Evolutionary conservation across 163 green algal genomes (phyloP).

Genomic region (Chlamydomonas reinhardtii): DNA sequence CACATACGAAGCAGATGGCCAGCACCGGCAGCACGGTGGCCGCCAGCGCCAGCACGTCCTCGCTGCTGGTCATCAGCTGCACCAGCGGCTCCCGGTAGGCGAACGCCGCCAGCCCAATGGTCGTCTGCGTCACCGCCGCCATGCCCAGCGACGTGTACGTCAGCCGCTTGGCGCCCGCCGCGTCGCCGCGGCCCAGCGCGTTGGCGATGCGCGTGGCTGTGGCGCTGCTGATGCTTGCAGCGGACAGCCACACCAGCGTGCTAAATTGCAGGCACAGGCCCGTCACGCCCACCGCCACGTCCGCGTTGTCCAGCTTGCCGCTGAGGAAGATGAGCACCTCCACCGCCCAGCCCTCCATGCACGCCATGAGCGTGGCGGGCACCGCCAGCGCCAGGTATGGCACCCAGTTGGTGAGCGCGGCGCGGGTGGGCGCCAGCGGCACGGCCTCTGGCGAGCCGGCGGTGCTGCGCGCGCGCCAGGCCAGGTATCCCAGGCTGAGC

Average conservation of each 20-base stretch:
- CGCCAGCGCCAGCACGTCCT: constrained; percentile 38
- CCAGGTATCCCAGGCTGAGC: constrained; percentile 44
- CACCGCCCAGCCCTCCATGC: constrained; percentile 58
- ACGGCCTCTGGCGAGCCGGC: constrained; percentile 29
- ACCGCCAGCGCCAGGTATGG: constrained; percentile 65
- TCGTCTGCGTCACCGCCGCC: constrained; percentile 44
- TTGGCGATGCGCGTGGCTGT: constrained; percentile 64
- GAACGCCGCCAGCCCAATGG: constrained; percentile 23
- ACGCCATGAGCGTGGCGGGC: constrained; percentile 64
- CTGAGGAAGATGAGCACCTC: constrained; percentile 55
- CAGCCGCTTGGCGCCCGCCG: constrained; percentile 46
- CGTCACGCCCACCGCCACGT: constrained; percentile 56
- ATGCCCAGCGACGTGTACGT: constrained; percentile 28
- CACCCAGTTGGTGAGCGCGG: constrained; percentile 57
- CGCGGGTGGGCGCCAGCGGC: constrained; percentile 48
- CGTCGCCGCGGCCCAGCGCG: constrained; percentile 70
- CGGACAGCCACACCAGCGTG: constrained; percentile 56
- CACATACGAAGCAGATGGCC: constrained; percentile 57
- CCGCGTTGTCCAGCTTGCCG: constrained; percentile 45
- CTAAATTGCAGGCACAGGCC: constrained; percentile 55
- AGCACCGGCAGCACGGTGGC: constrained; percentile 52
- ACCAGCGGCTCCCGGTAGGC: constrained; percentile 27
- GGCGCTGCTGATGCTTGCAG: constrained; percentile 33
- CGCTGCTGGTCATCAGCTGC: constrained; percentile 44
- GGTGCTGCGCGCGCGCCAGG: not conserved